A percentile compares a stretch with the other conserved stretches of the same genome.
Conservation (phyloP, 2,329 filamentous ascomycete species). For the Diplodia sapinea region DNA sequence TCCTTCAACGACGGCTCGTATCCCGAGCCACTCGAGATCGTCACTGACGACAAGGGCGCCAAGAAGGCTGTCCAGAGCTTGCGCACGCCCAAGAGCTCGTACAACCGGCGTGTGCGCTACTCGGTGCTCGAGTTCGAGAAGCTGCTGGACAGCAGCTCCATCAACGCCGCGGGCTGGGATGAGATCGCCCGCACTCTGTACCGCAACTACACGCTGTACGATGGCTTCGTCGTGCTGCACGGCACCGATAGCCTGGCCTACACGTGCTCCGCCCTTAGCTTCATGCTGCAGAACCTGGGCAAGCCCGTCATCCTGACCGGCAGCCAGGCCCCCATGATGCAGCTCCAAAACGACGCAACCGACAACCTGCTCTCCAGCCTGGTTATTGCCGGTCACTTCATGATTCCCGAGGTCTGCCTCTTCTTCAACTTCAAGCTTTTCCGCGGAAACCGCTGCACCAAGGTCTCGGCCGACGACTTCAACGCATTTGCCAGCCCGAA, state of each 20-base stretch:
- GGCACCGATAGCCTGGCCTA: slow-evolving; percentile 89
- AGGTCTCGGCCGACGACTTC: slow-evolving; percentile 84
- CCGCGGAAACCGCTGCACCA: slow-evolving; percentile 85
- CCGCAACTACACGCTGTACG: slow-evolving; percentile 85
- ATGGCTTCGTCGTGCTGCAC: slow-evolving; percentile 89
- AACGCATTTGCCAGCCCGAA: slow-evolving; percentile 91
- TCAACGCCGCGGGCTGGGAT: slow-evolving; percentile 84
- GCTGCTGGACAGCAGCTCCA: slow-evolving; percentile 86
- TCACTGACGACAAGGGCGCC: slow-evolving; percentile 57
- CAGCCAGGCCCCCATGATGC: slow-evolving; percentile 77
- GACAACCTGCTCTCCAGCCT: slow-evolving; percentile 88
- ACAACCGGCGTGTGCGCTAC: slow-evolving; percentile 82
- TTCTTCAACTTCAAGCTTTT: slow-evolving; percentile 94
- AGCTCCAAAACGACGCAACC: slow-evolving; percentile 87
- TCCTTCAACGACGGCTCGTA: slow-evolving; percentile 82
- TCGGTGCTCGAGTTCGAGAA: slow-evolving; percentile 83
- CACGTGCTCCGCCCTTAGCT: slow-evolving; percentile 86
- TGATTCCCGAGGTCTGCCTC: slow-evolving; percentile 89
- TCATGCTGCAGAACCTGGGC: slow-evolving; percentile 89
- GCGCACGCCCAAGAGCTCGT: slow-evolving; percentile 79
- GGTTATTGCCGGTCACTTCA: slow-evolving; percentile 89
- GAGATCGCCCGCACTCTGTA: slow-evolving; percentile 80
- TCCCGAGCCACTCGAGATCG: slow-evolving; percentile 61
- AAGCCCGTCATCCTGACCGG: slow-evolving; percentile 87
- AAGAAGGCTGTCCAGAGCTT: slow-evolving; percentile 68